These are phyloP conservation scores for Leishmania arabica DNA, from an alignment of 208 protist genomes.

Conservation along the genomic window DNA sequence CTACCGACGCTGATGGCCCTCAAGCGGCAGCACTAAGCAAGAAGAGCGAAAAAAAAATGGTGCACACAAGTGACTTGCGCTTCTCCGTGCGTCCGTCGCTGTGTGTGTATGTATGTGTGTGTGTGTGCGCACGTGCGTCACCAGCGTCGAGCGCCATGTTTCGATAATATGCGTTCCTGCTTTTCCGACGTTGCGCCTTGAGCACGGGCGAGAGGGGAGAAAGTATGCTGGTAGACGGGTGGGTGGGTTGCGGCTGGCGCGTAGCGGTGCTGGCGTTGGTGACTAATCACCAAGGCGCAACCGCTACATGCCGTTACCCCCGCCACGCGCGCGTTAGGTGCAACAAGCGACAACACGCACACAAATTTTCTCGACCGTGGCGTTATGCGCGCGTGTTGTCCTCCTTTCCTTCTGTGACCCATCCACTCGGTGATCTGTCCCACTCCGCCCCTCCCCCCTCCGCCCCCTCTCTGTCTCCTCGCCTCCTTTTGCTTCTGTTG, in stretches of 20 bases:
- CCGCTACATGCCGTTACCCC: background rate
- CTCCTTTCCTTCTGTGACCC: background rate
- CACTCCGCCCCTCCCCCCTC: background rate
- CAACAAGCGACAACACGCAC: background rate
- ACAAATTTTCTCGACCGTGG: background rate
- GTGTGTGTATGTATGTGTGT: no score
- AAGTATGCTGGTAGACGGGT: background rate
- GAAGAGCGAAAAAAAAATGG: background rate
- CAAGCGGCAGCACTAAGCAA: background rate
- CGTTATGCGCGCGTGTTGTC: background rate
- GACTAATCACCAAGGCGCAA: background rate
- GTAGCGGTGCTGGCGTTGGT: background rate
- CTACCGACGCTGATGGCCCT: slow-evolving; percentile 60
- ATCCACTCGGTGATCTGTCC: background rate
- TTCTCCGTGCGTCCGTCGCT: background rate
- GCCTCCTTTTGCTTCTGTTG: background rate
- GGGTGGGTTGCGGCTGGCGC: background rate
- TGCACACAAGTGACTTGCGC: background rate
- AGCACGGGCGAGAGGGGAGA: background rate
- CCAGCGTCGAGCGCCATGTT: background rate
- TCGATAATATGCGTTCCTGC: background rate
- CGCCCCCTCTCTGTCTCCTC: background rate
- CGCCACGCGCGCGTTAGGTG: background rate
- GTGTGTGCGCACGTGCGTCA: background rate
- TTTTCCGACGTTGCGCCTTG: background rate